Conservation (phyloP, 768 basidiomycete species). For the Lentinula lateritia region DNA sequence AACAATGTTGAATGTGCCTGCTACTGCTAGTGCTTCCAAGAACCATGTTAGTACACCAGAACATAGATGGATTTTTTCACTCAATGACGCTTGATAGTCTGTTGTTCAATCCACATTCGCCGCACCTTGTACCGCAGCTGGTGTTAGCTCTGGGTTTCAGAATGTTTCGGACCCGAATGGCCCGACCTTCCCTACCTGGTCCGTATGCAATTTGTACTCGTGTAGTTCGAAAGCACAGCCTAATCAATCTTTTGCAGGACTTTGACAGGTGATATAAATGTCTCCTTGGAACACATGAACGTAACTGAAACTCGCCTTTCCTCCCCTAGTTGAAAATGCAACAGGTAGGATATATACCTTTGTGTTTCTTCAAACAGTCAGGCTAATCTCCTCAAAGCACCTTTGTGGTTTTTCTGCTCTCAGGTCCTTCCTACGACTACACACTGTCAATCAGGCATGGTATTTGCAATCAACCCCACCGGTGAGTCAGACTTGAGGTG, state of each 20-base stretch:
- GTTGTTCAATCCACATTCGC: constrained; percentile 59
- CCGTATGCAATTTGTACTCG: neutral
- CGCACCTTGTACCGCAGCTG: constrained; percentile 40
- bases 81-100: constrained; percentile 26
- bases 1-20: neutral
- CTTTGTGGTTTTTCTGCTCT: constrained; percentile 61
- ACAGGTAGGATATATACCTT: neutral
- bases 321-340: neutral
- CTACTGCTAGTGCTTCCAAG: constrained; percentile 27
- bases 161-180: constrained; percentile 21
- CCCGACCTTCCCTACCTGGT: constrained; percentile 35
- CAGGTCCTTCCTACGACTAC: constrained; percentile 27
- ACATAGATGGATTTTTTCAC: neutral
- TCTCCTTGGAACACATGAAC: neutral
- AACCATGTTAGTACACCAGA: constrained; percentile 32
- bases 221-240: neutral
- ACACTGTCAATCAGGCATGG: constrained; percentile 47
- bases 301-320: neutral
- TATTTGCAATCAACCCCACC: constrained; percentile 55
- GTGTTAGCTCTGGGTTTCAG: constrained; percentile 50
- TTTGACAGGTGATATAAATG: neutral
- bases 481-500: neutral
- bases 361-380: neutral
- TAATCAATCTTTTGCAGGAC: neutral
- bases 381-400: constrained; percentile 13